Evolutionary conservation across 768 basidiomycete species (phyloP).

Genomic region (Trametes coccinea): DNA sequence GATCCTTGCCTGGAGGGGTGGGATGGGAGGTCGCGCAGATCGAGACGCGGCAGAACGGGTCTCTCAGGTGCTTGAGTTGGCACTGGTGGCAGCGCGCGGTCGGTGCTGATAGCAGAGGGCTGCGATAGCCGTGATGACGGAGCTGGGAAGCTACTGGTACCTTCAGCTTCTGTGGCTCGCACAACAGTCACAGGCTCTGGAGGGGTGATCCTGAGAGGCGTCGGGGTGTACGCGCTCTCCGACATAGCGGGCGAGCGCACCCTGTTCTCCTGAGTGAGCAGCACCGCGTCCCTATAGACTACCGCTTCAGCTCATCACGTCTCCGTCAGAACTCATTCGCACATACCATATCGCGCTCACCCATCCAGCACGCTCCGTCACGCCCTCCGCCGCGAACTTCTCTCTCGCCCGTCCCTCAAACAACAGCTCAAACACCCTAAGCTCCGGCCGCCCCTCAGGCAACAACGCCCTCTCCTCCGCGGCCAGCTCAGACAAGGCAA

Average conservation of each 20-base stretch:
- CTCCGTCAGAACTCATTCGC: not conserved
- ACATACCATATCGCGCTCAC: slow-evolving; percentile 72
- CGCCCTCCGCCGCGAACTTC: slow-evolving; percentile 61
- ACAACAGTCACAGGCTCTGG: not conserved
- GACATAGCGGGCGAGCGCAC: slow-evolving; percentile 10
- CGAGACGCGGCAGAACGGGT: slow-evolving; percentile 37
- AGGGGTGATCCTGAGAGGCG: not conserved
- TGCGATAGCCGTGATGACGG: not conserved
- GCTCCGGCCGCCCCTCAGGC: slow-evolving; percentile 37
- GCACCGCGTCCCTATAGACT: slow-evolving; percentile 16
- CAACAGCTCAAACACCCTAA: slow-evolving; percentile 64
- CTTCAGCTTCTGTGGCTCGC: too few relatives aligned
- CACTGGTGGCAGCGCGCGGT: slow-evolving; percentile 20
- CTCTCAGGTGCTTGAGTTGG: slow-evolving; percentile 10
- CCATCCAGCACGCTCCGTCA: slow-evolving; percentile 70
- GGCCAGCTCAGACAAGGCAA: slow-evolving; percentile 44
- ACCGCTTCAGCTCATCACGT: not conserved
- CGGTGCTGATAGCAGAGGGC: not conserved
- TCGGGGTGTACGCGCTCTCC: slow-evolving; percentile 31
- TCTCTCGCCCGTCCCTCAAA: slow-evolving; percentile 55
- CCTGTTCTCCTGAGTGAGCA: slow-evolving; percentile 40
- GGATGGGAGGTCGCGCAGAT: slow-evolving; percentile 20
- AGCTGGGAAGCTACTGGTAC: not conserved
- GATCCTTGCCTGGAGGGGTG: not conserved
- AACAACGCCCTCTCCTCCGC: slow-evolving; percentile 46